These are phyloP conservation scores for Paecilomyces dactylethromorphus DNA, from an alignment of 2,329 filamentous ascomycete genomes.

Conservation along the genomic window DNA sequence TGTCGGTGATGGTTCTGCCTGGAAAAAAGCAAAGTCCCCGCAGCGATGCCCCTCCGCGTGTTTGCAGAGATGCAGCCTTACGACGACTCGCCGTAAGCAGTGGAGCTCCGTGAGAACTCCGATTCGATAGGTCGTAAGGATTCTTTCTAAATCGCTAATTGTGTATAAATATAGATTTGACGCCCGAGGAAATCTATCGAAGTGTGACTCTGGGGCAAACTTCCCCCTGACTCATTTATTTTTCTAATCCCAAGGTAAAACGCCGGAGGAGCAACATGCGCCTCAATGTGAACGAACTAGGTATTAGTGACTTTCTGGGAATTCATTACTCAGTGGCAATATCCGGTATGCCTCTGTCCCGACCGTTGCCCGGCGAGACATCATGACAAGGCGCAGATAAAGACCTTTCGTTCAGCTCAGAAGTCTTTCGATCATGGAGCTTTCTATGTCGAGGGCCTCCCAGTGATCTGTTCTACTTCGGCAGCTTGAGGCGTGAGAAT, in stretches of 20 bases:
- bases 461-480: slow-evolving; percentile 9
- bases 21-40: not conserved
- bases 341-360: not conserved
- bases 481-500: slow-evolving; percentile 20
- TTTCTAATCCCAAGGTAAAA: not conserved
- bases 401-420: too few species aligned
- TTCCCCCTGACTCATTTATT: not conserved
- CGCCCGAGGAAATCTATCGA: not conserved
- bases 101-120: not conserved
- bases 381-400: not conserved
- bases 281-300: not conserved
- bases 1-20: not conserved
- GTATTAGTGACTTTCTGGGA: not conserved
- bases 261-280: not conserved
- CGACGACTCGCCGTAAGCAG: not conserved
- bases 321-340: not conserved
- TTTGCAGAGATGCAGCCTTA: not conserved
- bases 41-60: not conserved
- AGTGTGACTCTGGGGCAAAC: too few species aligned
- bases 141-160: not conserved
- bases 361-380: not conserved
- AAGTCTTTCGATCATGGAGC: not conserved
- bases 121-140: not conserved
- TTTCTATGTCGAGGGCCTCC: not conserved
- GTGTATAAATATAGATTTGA: not conserved